Evolutionary conservation across 495 filamentous ascomycete genomes (phyloP).

Genomic region (Lindgomyces ingoldianus): DNA sequence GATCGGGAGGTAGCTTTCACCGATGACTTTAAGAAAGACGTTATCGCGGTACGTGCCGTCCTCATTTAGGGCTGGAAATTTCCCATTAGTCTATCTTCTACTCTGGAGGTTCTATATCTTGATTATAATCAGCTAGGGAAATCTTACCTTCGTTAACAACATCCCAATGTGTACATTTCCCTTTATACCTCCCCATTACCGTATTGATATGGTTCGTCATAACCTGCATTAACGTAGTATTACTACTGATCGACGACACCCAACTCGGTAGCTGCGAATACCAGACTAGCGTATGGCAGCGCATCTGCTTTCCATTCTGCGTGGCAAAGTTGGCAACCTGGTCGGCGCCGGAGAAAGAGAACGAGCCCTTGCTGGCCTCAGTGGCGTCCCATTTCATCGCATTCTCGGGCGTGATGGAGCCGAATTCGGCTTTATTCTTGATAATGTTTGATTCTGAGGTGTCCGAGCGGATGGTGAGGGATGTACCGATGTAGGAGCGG

Average conservation of each 20-base stretch:
- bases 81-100: constrained; percentile 1
- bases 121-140: neutral
- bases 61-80: constrained; percentile 40
- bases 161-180: constrained; percentile 47
- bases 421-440: constrained; percentile 31
- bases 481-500: constrained; percentile 60
- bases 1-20: constrained; percentile 49
- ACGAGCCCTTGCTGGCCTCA: constrained; percentile 50
- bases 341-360: constrained; percentile 56
- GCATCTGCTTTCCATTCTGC: constrained; percentile 56
- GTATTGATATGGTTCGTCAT: constrained; percentile 61
- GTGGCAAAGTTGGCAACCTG: constrained; percentile 62
- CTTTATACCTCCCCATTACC: constrained; percentile 60
- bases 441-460: constrained; percentile 57
- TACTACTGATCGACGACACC: constrained; percentile 57
- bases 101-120: too few species aligned
- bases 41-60: constrained; percentile 51
- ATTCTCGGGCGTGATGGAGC: constrained; percentile 16
- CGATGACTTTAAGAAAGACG: constrained; percentile 49
- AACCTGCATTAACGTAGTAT: constrained; percentile 52
- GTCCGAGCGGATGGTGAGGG: constrained; percentile 16
- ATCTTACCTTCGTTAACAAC: constrained; percentile 32
- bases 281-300: constrained; percentile 65
- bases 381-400: constrained; percentile 64
- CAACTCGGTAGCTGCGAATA: constrained; percentile 63